phyloP scores from a whole-genome alignment of 352 stramenopile species.

The Globisporangium lucens region DNA sequence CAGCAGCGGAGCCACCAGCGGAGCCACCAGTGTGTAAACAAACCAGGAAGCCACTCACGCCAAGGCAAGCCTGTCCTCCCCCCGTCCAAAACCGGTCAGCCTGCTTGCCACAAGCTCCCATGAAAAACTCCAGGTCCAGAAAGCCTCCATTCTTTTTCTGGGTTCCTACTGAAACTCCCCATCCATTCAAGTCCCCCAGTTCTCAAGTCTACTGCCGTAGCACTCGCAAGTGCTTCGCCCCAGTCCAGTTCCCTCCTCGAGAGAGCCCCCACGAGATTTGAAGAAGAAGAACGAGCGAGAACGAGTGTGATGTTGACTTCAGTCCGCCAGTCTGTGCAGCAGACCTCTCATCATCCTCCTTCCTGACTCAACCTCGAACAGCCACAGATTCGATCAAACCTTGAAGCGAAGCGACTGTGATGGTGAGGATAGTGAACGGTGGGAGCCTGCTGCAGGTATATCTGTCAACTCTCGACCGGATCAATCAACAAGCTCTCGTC shows the following conservation, averaged over 20 bases:
- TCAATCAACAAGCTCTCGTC: background rate
- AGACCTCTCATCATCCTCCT: background rate
- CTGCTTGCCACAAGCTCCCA: background rate
- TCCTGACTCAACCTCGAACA: background rate
- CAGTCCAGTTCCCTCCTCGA: background rate
- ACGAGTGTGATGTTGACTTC: background rate
- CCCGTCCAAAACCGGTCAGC: background rate
- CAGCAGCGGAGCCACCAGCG: background rate
- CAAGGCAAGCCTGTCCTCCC: background rate
- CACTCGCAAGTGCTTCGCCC: background rate
- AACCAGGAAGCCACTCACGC: background rate
- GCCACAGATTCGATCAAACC: background rate
- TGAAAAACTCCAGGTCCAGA: constrained; percentile 4
- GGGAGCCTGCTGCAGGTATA: background rate
- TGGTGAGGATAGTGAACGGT: background rate
- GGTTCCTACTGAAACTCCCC: background rate
- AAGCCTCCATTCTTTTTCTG: background rate
- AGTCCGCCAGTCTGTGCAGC: background rate
- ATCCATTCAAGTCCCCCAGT: background rate
- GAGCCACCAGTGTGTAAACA: constrained; percentile 12
- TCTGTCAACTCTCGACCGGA: background rate
- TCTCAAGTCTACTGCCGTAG: background rate
- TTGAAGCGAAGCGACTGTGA: background rate
- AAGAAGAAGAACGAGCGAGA: background rate
- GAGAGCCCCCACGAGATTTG: background rate